Base-by-base conservation (phyloP, 257 asterid species). In the Solanum sejunctum region DNA sequence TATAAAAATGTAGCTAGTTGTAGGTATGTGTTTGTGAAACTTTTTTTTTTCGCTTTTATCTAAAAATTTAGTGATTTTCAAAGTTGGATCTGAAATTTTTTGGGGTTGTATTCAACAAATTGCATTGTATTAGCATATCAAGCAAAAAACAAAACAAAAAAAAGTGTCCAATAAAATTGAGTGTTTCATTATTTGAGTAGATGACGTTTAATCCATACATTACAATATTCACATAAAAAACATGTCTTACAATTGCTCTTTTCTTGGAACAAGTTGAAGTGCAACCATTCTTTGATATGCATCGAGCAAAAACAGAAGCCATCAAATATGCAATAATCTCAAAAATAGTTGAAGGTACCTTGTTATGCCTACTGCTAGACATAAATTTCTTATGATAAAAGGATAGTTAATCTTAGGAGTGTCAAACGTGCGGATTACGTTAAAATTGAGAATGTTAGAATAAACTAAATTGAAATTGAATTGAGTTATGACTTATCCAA, bases 261-360 rank as follows among this genome's bases (percentile, higher is more conserved):
- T 51, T 51, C 8, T 12, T 51, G 56, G 6, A 51, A 32, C 86
- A 72, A 75, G 86, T 82, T 10, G 77, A 84, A 51, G 77, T 84
- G 51, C 20, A 39, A 84, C 83, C 86, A 11, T 57, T 57, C 83
- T 57, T 84, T 71, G 86, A 84, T 6, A 82, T 84, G 77, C 77
- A 73, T 28, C 47, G 73, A 84, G 83, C 55, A 73, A 58, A 83
- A 73, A 71, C 9, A 83, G 83, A 58, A 84, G 64, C 86, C 83
- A 84, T 43, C 80, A 55, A 15, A 55, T 58, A n/a, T 58, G 7
- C 66, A n/a, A 58, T 58, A n/a, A 58, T 10, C 28, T 58, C 13
- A 13, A 58, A 58, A 58, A 58, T 58, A 58, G 66, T 26, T 20
- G 66, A 58, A 58, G 28, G 32, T 10, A 60, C 32, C 32, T 21